Base-by-base conservation (phyloP, 2,329 filamentous ascomycete genomes). In the Sordariomycetes sp. region DNA sequence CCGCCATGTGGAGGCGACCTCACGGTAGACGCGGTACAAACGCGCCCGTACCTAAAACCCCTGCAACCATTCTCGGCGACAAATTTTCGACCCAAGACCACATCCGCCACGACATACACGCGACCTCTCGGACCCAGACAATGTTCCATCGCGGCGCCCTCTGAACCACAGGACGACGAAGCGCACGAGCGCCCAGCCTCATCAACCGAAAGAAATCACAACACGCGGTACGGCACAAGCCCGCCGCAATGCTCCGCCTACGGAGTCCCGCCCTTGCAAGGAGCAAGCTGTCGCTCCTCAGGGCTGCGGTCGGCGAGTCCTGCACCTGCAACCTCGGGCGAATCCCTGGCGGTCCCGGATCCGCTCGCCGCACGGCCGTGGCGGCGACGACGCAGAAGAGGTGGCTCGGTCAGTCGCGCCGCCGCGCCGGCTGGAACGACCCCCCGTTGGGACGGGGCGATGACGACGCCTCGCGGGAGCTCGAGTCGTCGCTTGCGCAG, bases 181-280 rank as follows among this genome's bases (percentile, higher is more conserved):
- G 45, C 12, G 20, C 3, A 50, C 10, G 45, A 24, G 45, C 45
- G 22, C 45, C n/a, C 22, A 24, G n/a, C 12, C 45, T 3, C 45
- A 50, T 24, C 3, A 50, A 6, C 20, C 20, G 22, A 10, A 10
- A 50, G 22, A 50, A 50, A 12, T 2, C 45, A 50, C 45, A 20
- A 24, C n/a, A 22, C 8, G n/a, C n/a, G n/a, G n/a, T n/a, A n/a
- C 3, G 10, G n/a, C 45, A 50, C 45, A 24, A 50, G 17, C 45
- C 22, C 45, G 24, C 24, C 25, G 51, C 34, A 28, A 56, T 56
- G 55, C 55, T 56, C 20, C 55, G 55, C 48, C 55, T 56, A n/a
- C 55, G 55, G 17, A 24, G 48, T 20, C 34, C 28, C n/a, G 42
- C 45, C 7, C 54, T 56, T 10, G n/a, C 28, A 10, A 51, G 45